Evolutionary conservation across 768 basidiomycete species (phyloP), one percentile per base, ranked within the genome.

Genomic region (Infundibulicybe gibba): DNA sequence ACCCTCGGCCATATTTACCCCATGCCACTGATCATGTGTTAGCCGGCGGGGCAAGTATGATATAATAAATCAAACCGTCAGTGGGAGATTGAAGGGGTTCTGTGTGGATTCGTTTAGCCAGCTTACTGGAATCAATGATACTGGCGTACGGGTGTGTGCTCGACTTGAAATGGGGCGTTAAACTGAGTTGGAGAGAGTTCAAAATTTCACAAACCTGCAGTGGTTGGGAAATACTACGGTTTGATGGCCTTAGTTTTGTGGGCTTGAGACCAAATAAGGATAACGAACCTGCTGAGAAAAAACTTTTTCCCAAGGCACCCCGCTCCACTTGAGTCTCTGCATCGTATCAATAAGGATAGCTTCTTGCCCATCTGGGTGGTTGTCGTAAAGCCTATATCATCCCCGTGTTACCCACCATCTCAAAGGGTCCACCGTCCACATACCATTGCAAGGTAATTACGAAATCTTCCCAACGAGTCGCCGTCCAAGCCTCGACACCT

Each of bases 381-480:
- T 65, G 49, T 80, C 79, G 54, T 77, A 76, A n/a, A 80, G 56
- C 77, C 77, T 21, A 3, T 13, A 19, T 10, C 11, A 5, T 14
- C 30, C 6, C 17, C 17, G 17, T 33, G n/a, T 37, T 33, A 30
- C n/a, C 6, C 37, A 21, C 14, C 14, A 8, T 12, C 21, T n/a
- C 12, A 9, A 12, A 3, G 38, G 15, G n/a, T 19, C 35, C 35
- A n/a, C n/a, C 10, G n/a, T 32, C 38, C 30, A 37, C 54, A 40
- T 57, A 78, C 79, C 79, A 81, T 59, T 80, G 77, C 52, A 80
- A 52, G 16, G 67, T 61, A 3, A 80, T 76, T 17, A 80, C 75
- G 49, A 79, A 80, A 51, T 81, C 79, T 54, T 77, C 77, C 78
- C 78, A 80, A 20, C 80, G 74, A 0, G 78, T 77, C 20, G 67